These are phyloP conservation scores for Cryphonectria parasitica DNA, from an alignment of 2,329 filamentous ascomycete genomes.

Conservation along the genomic window DNA sequence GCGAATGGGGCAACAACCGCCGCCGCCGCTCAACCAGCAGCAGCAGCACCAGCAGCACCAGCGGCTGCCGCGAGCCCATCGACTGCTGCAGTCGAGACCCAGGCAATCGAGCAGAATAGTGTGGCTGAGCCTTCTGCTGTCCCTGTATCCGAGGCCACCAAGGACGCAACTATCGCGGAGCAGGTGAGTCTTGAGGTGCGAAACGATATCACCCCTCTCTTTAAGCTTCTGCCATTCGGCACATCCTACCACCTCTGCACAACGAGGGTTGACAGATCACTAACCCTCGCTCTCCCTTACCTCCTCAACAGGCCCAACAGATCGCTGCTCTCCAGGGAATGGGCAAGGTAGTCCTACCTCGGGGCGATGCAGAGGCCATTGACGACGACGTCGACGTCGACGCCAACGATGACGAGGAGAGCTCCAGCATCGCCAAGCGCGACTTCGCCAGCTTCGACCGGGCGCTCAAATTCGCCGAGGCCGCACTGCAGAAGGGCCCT, in stretches of 20 bases:
- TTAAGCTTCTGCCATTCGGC: neutral
- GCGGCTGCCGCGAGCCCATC: constrained; percentile 32
- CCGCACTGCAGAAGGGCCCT: constrained; percentile 49
- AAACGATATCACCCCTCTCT: too few species aligned
- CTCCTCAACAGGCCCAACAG: constrained; percentile 41
- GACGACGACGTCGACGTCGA: constrained; percentile 46
- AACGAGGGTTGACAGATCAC: constrained; percentile 21
- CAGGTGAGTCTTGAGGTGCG: constrained; percentile 38
- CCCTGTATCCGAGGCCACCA: constrained; percentile 28
- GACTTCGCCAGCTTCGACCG: constrained; percentile 53
- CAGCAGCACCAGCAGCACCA: constrained; percentile 33
- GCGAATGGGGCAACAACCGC: constrained; percentile 38
- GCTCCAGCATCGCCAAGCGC: constrained; percentile 44
- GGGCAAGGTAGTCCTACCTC: constrained; percentile 54
- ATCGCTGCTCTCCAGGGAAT: constrained; percentile 51
- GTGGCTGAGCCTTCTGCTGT: constrained; percentile 6
- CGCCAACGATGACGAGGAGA: constrained; percentile 34
- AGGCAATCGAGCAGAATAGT: constrained; percentile 25
- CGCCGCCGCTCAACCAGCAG: constrained; percentile 34
- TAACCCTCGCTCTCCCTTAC: neutral
- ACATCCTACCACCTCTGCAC: neutral
- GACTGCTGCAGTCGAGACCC: constrained; percentile 25
- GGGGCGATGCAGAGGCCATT: constrained; percentile 33
- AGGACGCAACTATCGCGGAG: constrained; percentile 41
- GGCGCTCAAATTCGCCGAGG: constrained; percentile 51